Base-by-base conservation (phyloP, 768 basidiomycete species). In the Auricularia sp. region DNA sequence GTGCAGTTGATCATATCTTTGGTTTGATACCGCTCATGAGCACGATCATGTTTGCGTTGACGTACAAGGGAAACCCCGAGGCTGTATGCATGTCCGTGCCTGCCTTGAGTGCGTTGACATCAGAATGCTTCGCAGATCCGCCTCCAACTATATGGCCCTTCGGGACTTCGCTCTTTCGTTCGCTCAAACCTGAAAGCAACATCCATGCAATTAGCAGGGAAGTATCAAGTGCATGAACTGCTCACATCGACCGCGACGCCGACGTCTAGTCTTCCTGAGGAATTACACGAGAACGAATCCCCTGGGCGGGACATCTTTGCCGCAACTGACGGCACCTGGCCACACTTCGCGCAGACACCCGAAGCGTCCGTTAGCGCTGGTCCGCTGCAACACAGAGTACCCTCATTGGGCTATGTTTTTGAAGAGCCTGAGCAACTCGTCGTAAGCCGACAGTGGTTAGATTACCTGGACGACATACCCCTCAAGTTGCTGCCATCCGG, bases 351-450 rank as follows among this genome's bases (percentile, higher is more conserved):
- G 0, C 68, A 73, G 56, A 77, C 75, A 2, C 70, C 68, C 51
- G 80, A 82, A 34, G 72, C 78, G 33, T 76, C 86, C 33, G 82
- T 90, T 10, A 84, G 88, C 70, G 93, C 89, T 18, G 90, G 87
- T 0, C 87, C 88, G 1, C 88, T 94, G 62, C 69, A 77, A 39
- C 92, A 94, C 73, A 82, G 91, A 75, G 86, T 88, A 69, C 85
- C 87, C 1, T 94, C 89, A 71, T 76, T 94, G 64, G 92, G 90
- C 16, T 95, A 89, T 72, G 77, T 90, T 61, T 81, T 94, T 68
- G 77, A 78, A 47, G 91, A 92, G 71, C 69, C 77, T n/a, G 71
- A 71, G 3, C 74, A 69, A 4, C 65, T 72, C 2, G 66, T 63
- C 37, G 54, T 67, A 3, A 34, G 66, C 24, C 64, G 63, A 16